A percentile compares a stretch with the other conserved stretches of the same genome.
phyloP scores from a whole-genome alignment of 305 asterid species.

The Fraxinus paxiana region DNA sequence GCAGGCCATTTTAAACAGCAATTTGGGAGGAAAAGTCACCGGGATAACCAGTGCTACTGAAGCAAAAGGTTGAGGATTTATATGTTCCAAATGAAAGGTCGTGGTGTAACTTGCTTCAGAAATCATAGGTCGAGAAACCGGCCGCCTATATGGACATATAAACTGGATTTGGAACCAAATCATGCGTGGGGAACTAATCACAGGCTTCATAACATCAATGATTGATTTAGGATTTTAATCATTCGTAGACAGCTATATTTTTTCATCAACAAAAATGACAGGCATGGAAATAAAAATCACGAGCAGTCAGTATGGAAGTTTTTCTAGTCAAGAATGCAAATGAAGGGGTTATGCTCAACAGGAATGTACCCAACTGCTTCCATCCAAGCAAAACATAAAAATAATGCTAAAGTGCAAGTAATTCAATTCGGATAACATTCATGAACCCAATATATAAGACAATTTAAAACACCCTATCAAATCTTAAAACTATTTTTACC shows the following conservation, averaged over 20 bases:
- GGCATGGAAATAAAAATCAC: neutral
- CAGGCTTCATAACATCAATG: neutral
- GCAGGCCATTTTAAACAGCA: neutral
- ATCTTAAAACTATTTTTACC: constrained; percentile 26
- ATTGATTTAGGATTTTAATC: neutral
- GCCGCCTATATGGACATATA: neutral
- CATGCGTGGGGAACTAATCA: neutral
- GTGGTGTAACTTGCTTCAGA: neutral
- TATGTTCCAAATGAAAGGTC: neutral
- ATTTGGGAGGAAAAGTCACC: neutral
- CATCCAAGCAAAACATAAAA: neutral
- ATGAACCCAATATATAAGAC: neutral
- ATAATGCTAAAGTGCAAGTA: neutral
- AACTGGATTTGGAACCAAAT: neutral
- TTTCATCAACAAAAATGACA: neutral
- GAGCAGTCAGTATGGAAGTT: neutral
- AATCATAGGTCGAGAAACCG: neutral
- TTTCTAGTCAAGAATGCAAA: neutral
- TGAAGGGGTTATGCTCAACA: neutral
- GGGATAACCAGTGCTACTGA: neutral
- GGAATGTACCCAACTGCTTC: neutral
- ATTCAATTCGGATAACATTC: neutral
- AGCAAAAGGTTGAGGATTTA: neutral
- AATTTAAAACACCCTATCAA: neutral
- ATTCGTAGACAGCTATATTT: neutral